Evolutionary conservation across 1,284 basidiomycete species (phyloP), one percentile per base, ranked within the genome.

Genomic region (Ustilago lituana): DNA sequence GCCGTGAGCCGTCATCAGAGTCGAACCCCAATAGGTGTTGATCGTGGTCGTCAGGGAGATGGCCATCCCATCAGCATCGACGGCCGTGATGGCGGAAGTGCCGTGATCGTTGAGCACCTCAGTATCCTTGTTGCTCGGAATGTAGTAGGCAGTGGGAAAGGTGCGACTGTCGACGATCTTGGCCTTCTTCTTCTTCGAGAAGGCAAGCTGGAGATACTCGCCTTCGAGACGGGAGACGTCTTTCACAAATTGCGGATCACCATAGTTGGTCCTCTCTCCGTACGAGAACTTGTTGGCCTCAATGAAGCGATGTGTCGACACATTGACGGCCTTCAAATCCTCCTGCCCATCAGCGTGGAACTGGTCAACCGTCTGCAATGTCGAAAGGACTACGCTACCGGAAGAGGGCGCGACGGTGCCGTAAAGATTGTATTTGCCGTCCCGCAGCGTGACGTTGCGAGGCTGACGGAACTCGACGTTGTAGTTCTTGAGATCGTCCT

Each of bases 11-110:
- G 73, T 77, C 65, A 75, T 73, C 41, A 80, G 66, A 19, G 27
- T 17, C 14, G 36, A 47, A 12, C 84, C 84, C 79, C 79, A 85
- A 53, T 77, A 82, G 5, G 80, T 73, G 67, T 84, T 77, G 61
- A 84, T 78, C 0, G 84, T 85, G 2, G 84, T 84, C 4, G 84
- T 85, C 33, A 84, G 57, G 23, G 82, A 80, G 41, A 85, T 76
- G 2, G 83, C 81, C 67, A 82, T 80, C 2, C 84, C 84, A 17
- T 73, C 45, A 0, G 60, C 61, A 56, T 84, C 84, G 4, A 82
- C 81, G 2, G 79, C 81, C 14, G 82, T 80, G 20, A 85, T 53
- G 36, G 84, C 82, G 26, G 80, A 82, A 7, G 84, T 85, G 3
- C 84, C 84, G 17, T 66, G 56, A 47, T 84, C 84, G 14, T 46